A percentile compares a stretch with the other conserved stretches of the same genome.
phyloP scores from a whole-genome alignment of 2,329 filamentous ascomycete genomes.

The Sclerotinia borealis region DNA sequence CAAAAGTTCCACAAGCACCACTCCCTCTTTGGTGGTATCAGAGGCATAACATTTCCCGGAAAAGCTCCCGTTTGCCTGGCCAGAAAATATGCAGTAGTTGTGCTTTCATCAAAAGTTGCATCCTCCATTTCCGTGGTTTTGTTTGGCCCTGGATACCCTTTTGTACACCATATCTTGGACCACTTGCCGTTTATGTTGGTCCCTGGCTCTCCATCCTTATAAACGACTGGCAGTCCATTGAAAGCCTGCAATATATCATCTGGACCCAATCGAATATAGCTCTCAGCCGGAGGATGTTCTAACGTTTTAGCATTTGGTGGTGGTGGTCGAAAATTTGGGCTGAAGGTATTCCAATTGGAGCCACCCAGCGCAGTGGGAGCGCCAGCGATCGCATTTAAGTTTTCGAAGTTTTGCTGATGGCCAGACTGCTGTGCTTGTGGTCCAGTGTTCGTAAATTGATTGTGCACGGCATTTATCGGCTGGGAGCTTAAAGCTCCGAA shows the following conservation, averaged over 20 bases:
- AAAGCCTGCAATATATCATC: conserved; percentile 46
- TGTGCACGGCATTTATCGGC: not conserved
- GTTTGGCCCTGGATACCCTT: conserved; percentile 59
- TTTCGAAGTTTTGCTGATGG: not conserved
- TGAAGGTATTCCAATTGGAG: conserved; percentile 1
- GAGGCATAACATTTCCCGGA: conserved; percentile 64
- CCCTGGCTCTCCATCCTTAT: conserved; percentile 47
- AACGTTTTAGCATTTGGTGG: conserved; percentile 1
- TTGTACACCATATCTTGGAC: conserved; percentile 66
- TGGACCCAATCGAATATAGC: conserved; percentile 22
- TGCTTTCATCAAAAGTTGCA: conserved; percentile 52
- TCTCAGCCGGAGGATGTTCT: conserved; percentile 16
- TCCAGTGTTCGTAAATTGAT: not conserved
- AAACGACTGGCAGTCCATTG: conserved; percentile 58
- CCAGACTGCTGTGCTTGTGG: not conserved
- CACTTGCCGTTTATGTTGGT: conserved; percentile 49
- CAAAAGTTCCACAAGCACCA: conserved; percentile 70
- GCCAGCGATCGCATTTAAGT: not conserved
- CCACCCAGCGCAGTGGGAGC: not conserved
- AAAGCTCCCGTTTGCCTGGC: conserved; percentile 64
- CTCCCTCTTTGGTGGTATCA: conserved; percentile 70
- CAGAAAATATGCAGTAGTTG: conserved; percentile 56
- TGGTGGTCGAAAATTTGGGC: conserved; percentile 9
- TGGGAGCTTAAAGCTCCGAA: conserved; percentile 9
- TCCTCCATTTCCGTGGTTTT: conserved; percentile 56